A percentile compares a stretch with the other conserved stretches of the same genome.
Conservation (phyloP, 1,284 basidiomycete species). For the Vanrija humicola region DNA sequence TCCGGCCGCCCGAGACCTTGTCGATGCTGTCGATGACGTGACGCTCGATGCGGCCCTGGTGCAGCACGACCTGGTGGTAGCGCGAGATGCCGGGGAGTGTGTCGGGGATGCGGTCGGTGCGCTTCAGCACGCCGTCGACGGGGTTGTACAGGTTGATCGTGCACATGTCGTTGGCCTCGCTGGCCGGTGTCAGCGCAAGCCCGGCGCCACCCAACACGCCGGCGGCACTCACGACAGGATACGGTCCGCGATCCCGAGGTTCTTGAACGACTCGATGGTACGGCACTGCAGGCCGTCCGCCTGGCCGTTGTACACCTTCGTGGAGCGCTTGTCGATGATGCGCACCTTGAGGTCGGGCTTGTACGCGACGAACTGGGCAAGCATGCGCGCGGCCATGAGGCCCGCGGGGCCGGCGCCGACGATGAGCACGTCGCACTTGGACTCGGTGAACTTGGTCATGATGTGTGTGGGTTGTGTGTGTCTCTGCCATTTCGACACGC, state of each 20-base stretch:
- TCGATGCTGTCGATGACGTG: conserved; percentile 16
- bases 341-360: conserved; percentile 19
- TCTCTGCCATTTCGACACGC: no score
- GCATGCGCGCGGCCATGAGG: conserved; percentile 18
- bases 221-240: conserved; percentile 6
- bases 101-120: conserved; percentile 21
- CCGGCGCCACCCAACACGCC: background rate
- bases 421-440: conserved; percentile 15
- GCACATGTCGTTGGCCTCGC: conserved; percentile 16
- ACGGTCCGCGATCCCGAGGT: conserved; percentile 14
- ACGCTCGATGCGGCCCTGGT: conserved; percentile 21
- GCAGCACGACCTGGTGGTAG: conserved; percentile 19
- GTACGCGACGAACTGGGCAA: conserved; percentile 11
- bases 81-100: conserved; percentile 20
- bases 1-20: conserved; percentile 9
- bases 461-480: no score
- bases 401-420: conserved; percentile 17
- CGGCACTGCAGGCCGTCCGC: conserved; percentile 19
- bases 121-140: conserved; percentile 16
- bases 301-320: conserved; percentile 21
- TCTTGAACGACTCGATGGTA: conserved; percentile 15
- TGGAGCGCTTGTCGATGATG: conserved; percentile 22
- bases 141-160: conserved; percentile 18
- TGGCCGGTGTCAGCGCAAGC: background rate
- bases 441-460: conserved; percentile 9